Conservation (phyloP, 257 asterid species). For the Nicotiana tabacum region DNA sequence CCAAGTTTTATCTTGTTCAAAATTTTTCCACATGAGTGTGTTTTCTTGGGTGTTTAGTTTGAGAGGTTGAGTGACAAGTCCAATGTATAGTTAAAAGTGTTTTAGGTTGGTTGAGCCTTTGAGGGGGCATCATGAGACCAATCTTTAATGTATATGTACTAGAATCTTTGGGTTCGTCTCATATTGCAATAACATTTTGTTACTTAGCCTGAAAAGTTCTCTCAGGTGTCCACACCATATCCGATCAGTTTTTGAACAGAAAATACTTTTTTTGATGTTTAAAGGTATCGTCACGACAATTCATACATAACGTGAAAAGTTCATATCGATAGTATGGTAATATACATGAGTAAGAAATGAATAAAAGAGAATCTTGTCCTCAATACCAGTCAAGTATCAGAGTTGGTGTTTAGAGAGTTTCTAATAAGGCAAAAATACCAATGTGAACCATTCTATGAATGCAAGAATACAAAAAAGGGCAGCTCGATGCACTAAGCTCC, state of each 20-base stretch:
- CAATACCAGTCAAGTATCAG: background rate
- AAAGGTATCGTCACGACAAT: background rate
- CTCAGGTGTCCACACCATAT: too few relatives aligned
- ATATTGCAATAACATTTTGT: background rate
- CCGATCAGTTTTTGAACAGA: too few relatives aligned
- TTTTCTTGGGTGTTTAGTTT: background rate
- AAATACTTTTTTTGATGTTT: background rate
- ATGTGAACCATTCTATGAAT: conserved; percentile 15
- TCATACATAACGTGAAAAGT: too few relatives aligned
- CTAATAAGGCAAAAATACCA: background rate
- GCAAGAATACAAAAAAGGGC: too few relatives aligned
- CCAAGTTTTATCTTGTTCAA: background rate
- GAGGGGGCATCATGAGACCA: background rate
- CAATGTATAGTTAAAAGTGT: background rate
- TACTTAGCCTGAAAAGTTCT: background rate
- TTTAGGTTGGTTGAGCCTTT: background rate
- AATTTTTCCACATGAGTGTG: background rate
- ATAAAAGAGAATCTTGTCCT: background rate
- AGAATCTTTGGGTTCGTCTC: background rate
- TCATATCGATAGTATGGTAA: background rate
- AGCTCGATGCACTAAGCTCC: too few relatives aligned
- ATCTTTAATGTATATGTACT: background rate
- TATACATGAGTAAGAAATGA: background rate
- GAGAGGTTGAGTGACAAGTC: background rate
- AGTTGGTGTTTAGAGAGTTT: background rate